Base-by-base conservation (phyloP, 1,284 basidiomycete genomes). In the Cutaneotrichosporon spelunceum region DNA sequence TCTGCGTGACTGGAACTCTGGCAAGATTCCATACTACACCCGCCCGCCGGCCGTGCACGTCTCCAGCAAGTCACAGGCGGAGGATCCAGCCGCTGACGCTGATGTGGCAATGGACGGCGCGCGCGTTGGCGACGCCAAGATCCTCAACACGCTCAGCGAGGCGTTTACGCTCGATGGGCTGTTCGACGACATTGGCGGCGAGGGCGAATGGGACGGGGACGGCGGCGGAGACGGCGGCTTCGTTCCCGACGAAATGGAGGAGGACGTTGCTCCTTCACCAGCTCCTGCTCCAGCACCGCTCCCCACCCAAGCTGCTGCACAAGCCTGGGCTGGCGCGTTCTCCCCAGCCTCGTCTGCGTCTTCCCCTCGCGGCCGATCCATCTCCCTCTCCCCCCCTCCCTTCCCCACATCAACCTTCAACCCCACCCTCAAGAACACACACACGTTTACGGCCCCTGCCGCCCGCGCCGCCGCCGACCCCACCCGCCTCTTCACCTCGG, bases 1-100 rank as follows among this genome's bases (percentile, higher is more conserved):
- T n/a, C 79, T 99, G 4, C 86, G 84, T 53, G 95, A 99, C 76
- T 98, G 95, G 94, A 98, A 98, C 73, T 86, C 91, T 66, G 93
- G 97, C 71, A 93, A 93, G 73, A 97, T 98, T 27, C 88, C 89
- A 0, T 98, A 92, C 79, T 90, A 84, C 79, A 91, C 91, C 1
- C 76, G 82, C 1, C 91, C 93, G 2, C 94, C 95, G 0, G 73
- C 81, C 3, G 75, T 90, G 3, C 91, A 93, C 72, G 86, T 88
- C 0, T 91, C 90, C 2, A 83, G 84, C n/a, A 54, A 57, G 9
- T 61, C 62, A 1, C 53, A 44, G n/a, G 53, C 62, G 9, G 59
- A 55, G 1, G 65, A 60, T 21, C 66, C 62, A 19, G 70, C 65
- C 5, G 65, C 57, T 9, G 65, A 62, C 23, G 64, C 59, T 14